These are phyloP conservation scores for Sporothrix dimorphospora DNA, from an alignment of 2,329 filamentous ascomycete genomes.

Conservation along the genomic window DNA sequence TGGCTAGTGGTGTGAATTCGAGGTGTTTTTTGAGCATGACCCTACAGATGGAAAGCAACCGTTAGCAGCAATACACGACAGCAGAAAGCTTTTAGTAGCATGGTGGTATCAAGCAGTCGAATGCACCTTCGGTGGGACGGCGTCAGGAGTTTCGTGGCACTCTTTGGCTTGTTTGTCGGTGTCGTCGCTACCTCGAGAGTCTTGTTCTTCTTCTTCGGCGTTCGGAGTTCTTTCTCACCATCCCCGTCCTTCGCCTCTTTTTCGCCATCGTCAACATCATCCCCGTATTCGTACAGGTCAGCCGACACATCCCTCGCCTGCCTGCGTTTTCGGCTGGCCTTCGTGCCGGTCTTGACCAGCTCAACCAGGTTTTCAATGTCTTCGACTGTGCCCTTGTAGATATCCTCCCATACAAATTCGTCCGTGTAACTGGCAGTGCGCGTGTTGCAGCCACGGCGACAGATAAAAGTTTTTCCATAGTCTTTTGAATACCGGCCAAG, in stretches of 20 bases:
- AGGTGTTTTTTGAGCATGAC: slow-evolving; percentile 83
- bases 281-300: slow-evolving; percentile 40
- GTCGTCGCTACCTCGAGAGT: slow-evolving; percentile 52
- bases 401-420: slow-evolving; percentile 88
- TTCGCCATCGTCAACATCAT: slow-evolving; percentile 13
- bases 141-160: slow-evolving; percentile 48
- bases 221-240: slow-evolving; percentile 42
- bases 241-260: slow-evolving; percentile 34
- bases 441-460: slow-evolving; percentile 85
- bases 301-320: slow-evolving; percentile 37
- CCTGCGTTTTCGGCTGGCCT: slow-evolving; percentile 62
- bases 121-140: slow-evolving; percentile 48
- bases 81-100: not conserved
- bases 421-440: slow-evolving; percentile 88
- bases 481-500: slow-evolving; percentile 73
- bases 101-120: not conserved
- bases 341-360: slow-evolving; percentile 72
- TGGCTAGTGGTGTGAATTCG: slow-evolving; percentile 94
- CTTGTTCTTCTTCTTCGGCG: slow-evolving; percentile 41
- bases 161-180: slow-evolving; percentile 51
- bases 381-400: slow-evolving; percentile 69
- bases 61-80: not conserved
- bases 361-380: slow-evolving; percentile 68
- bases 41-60: slow-evolving; percentile 47
- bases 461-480: slow-evolving; percentile 85